Evolutionary conservation across 106 monocot species (phyloP).

Genomic region (Cymbidium sinense): DNA sequence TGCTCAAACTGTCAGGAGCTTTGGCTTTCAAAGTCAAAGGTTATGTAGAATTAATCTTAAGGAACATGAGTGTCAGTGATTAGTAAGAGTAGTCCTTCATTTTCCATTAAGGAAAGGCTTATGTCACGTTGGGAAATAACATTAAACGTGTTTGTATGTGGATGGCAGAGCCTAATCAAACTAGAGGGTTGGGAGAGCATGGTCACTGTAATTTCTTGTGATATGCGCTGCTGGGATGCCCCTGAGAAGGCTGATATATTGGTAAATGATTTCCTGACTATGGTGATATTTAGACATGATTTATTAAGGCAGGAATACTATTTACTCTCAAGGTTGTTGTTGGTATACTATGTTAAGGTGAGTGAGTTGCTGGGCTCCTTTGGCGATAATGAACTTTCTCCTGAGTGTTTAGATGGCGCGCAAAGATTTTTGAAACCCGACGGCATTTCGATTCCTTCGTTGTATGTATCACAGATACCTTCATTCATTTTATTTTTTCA

Average conservation of each 20-base stretch:
- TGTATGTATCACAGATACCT: slow-evolving; percentile 32
- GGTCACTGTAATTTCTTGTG: slow-evolving; percentile 79
- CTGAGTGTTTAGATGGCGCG: slow-evolving; percentile 96
- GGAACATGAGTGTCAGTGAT: too few species aligned
- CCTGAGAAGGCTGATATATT: slow-evolving; percentile 98
- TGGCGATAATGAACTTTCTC: slow-evolving; percentile 95
- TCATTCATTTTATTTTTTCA: background rate
- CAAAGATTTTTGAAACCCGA: slow-evolving; percentile 85
- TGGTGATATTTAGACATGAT: background rate
- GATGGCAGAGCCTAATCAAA: slow-evolving; percentile 69
- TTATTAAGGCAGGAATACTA: background rate
- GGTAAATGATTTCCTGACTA: slow-evolving; percentile 32
- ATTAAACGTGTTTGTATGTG: background rate
- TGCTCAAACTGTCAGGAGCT: too few species aligned
- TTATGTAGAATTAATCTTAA: too few species aligned
- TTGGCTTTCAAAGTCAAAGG: too few species aligned
- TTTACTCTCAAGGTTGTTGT: background rate
- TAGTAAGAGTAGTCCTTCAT: too few species aligned
- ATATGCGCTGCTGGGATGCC: slow-evolving; percentile 95
- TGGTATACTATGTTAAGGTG: slow-evolving; percentile 34
- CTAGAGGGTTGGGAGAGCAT: slow-evolving; percentile 82
- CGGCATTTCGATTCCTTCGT: slow-evolving; percentile 96
- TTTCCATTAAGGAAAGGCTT: too few species aligned
- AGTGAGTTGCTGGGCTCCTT: slow-evolving; percentile 94
- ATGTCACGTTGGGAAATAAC: background rate